phyloP scores from a whole-genome alignment of 2,329 filamentous ascomycete species.

The Pseudogymnoascus sp. region DNA sequence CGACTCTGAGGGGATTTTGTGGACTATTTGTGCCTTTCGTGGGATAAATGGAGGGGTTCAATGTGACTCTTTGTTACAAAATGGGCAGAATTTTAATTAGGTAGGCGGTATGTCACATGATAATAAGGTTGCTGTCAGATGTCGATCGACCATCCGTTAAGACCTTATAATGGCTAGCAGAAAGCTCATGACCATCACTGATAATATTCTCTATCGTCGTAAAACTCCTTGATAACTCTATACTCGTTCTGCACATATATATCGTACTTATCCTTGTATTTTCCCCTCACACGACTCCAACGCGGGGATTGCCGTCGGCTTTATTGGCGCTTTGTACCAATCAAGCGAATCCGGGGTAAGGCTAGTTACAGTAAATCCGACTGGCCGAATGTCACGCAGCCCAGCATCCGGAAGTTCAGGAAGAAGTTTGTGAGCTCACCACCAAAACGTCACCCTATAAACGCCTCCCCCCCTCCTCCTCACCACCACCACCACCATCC shows the following conservation, averaged over 20 bases:
- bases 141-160: neutral
- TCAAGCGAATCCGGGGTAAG: slow-evolving; percentile 7
- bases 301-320: neutral
- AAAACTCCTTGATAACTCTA: neutral
- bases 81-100: neutral
- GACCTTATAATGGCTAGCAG: neutral
- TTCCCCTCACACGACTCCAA: neutral
- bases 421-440: slow-evolving; percentile 8
- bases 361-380: neutral
- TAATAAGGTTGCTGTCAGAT: neutral
- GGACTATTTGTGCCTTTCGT: neutral
- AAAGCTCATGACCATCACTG: neutral
- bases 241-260: neutral
- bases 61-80: slow-evolving; percentile 6
- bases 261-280: neutral
- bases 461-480: slow-evolving; percentile 8
- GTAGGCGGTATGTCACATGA: slow-evolving; percentile 6
- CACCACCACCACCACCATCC: slow-evolving; percentile 8
- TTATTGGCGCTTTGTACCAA: neutral
- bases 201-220: neutral
- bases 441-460: slow-evolving; percentile 2
- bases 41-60: slow-evolving; percentile 9
- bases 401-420: slow-evolving; percentile 4
- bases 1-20: neutral
- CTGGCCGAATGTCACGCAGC: slow-evolving; percentile 5